Percentiles rank a stretch among this genome's conserved stretches.
Conservation (phyloP, 495 filamentous ascomycete species). For the Chaetomidium leptoderma region DNA sequence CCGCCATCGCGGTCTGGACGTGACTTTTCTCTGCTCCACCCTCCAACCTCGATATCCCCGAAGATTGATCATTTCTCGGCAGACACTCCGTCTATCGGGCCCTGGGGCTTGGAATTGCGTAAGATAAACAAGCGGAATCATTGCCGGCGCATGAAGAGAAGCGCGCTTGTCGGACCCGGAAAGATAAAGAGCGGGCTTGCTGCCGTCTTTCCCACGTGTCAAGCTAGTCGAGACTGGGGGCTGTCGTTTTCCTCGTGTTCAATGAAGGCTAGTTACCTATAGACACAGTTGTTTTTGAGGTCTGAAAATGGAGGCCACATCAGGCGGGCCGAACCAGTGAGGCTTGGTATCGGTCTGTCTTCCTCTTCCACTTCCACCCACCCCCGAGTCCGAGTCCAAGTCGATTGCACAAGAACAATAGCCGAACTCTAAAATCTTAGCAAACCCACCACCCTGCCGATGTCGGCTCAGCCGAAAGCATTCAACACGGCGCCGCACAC, state of each 20-base stretch:
- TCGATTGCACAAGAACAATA: too few species aligned
- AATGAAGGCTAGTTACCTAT: too few species aligned
- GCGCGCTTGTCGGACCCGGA: too few species aligned
- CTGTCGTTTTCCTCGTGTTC: neutral
- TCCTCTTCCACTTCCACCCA: neutral
- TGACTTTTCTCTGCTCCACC: neutral
- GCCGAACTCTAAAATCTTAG: neutral
- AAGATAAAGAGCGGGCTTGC: conserved; percentile 11
- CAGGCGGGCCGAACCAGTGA: conserved; percentile 12
- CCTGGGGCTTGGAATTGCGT: neutral
- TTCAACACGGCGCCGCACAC: neutral
- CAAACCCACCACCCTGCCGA: neutral
- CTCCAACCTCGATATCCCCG: neutral
- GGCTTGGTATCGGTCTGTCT: neutral
- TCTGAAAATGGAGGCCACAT: conserved; percentile 5
- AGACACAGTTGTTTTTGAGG: too few species aligned
- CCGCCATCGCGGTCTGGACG: conserved; percentile 16
- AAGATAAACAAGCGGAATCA: neutral
- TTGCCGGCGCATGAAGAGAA: neutral
- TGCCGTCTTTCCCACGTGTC: neutral
- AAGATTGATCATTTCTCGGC: too few species aligned
- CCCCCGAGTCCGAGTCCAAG: neutral
- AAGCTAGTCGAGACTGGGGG: conserved; percentile 1
- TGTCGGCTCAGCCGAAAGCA: neutral
- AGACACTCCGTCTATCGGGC: neutral